Evolutionary conservation across 768 basidiomycete species (phyloP).

Genomic region (Lactarius sp.): DNA sequence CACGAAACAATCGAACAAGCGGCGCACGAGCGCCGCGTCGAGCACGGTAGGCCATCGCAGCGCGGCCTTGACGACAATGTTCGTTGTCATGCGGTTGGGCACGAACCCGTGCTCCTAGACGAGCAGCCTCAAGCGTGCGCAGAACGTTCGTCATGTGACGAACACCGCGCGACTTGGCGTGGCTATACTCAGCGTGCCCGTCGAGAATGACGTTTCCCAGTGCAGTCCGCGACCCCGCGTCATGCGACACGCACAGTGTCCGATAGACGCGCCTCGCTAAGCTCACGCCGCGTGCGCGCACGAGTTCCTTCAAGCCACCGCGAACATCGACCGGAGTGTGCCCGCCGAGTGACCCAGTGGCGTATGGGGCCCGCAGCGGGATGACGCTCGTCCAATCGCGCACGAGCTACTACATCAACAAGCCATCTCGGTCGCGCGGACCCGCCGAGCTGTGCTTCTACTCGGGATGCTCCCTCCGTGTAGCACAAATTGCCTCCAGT

Average conservation of each 20-base stretch:
- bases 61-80: conserved; percentile 59
- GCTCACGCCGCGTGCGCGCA: conserved; percentile 10
- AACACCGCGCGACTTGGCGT: conserved; percentile 35
- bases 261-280: conserved; percentile 9
- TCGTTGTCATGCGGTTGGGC: conserved; percentile 65
- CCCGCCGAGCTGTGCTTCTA: conserved; percentile 1
- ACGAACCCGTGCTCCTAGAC: conserved; percentile 43
- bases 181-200: conserved; percentile 32
- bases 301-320: conserved; percentile 12
- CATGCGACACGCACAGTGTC: conserved; percentile 30
- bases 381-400: conserved; percentile 32
- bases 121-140: conserved; percentile 41
- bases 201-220: conserved; percentile 58
- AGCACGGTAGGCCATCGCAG: conserved; percentile 48
- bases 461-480: conserved; percentile 8
- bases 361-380: conserved; percentile 25
- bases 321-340: conserved; percentile 6
- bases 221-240: conserved; percentile 32
- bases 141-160: conserved; percentile 43
- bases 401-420: background rate
- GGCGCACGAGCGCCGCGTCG: conserved; percentile 42
- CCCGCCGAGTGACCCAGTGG: conserved; percentile 10
- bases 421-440: conserved; percentile 10
- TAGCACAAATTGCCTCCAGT: conserved; percentile 35
- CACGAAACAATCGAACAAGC: conserved; percentile 62